Evolutionary conservation across 345 rosid genomes (phyloP).

Genomic region (Pugionium dolabratum): DNA sequence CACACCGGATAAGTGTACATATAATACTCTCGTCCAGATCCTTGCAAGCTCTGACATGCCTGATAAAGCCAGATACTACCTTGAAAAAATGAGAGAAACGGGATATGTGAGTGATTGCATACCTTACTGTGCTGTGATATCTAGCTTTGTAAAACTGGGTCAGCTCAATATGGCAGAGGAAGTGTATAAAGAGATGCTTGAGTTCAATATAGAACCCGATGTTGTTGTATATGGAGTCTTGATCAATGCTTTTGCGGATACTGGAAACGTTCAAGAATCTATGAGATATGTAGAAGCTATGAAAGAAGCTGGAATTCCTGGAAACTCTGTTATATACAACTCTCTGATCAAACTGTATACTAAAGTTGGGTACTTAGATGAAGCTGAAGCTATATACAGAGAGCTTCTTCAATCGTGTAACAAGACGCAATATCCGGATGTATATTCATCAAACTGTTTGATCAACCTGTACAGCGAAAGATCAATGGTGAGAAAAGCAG

Average conservation of each 20-base stretch:
- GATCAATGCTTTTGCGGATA: conserved; percentile 81
- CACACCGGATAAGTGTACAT: conserved; percentile 71
- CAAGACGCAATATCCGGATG: conserved; percentile 45
- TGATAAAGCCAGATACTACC: conserved; percentile 52
- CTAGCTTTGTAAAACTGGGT: conserved; percentile 74
- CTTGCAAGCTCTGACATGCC: conserved; percentile 66
- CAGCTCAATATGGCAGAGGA: conserved; percentile 65
- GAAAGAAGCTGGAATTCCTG: conserved; percentile 60
- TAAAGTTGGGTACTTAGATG: conserved; percentile 67
- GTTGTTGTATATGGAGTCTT: conserved; percentile 70
- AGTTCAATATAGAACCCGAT: conserved; percentile 57
- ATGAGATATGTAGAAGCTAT: conserved; percentile 55
- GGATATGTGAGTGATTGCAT: conserved; percentile 70
- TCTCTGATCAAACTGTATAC: conserved; percentile 87
- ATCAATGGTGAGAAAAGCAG: conserved; percentile 66
- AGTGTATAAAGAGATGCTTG: conserved; percentile 66
- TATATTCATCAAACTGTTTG: conserved; percentile 78
- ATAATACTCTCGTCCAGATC: conserved; percentile 66
- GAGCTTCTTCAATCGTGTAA: conserved; percentile 40
- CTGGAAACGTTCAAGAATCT: conserved; percentile 68
- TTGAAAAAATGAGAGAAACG: conserved; percentile 68
- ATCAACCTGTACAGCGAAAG: conserved; percentile 74
- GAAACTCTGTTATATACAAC: conserved; percentile 61
- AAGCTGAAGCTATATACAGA: conserved; percentile 76
- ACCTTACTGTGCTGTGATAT: conserved; percentile 72